Evolutionary conservation across 2,329 filamentous ascomycete species (phyloP), one percentile per base, ranked within the genome.

Genomic region (Paramyrothecium roridum): DNA sequence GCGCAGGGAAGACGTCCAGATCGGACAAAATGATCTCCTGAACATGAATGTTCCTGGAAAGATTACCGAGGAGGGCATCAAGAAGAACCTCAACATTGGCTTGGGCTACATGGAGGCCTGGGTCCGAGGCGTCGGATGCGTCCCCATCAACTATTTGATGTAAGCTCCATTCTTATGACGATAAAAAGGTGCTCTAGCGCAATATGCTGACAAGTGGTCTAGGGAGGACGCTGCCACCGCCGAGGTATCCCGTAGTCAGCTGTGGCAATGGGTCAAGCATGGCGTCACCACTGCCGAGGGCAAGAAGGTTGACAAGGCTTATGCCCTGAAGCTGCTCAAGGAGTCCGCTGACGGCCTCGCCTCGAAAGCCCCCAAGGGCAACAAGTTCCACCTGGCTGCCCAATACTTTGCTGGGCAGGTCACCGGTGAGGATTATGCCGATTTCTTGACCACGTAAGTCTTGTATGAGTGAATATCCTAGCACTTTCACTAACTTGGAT

Each of bases 101-200:
- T 85, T 99, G 7, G 89, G 90, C 52, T 99, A 99, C 78, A 99
- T 98, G 93, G 95, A 99, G 77, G 95, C 91, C 59, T 99, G 95
- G 95, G 81, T 98, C 57, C 89, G 93, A 59, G 95, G 93, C 34
- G 84, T 98, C 21, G 95, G 95, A 56, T 99, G 95, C 67, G 93
- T 98, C 53, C 95, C 95, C 50, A 97, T 98, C 77, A 97, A 98
- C 81, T 96, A 89, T 73, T 82, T 98, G 54, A 98, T 98, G 93
- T 84, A 75, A 70, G 74, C 34, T 17, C 47, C 8, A 22, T 37
- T 40, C 17, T 21, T 4, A 8, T 37, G 16, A 40, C 30, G 21
- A 40, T 3, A 22, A 10, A 30, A 37, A 21, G 10, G 8, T 48
- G 46, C 19, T 20, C 21, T 3, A 48, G 16, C 12, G 17, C 20